phyloP scores from a whole-genome alignment of 495 filamentous ascomycete genomes.

The Wilcoxina mikolae region DNA sequence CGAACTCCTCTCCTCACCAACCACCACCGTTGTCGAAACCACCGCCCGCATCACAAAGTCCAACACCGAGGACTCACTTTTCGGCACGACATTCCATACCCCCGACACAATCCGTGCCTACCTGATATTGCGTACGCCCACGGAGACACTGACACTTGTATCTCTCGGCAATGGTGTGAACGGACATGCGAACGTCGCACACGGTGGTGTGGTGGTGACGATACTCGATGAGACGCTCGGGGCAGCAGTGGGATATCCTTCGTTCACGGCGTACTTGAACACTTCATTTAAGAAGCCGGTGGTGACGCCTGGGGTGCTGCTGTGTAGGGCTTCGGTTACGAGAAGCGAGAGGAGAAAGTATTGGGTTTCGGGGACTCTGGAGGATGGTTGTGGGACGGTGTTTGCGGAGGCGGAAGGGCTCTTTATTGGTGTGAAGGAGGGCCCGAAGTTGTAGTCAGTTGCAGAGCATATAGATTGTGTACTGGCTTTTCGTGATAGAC shows the following conservation, averaged over 20 bases:
- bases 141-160: neutral
- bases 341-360: constrained; percentile 36
- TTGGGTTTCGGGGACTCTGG: constrained; percentile 33
- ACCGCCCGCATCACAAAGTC: constrained; percentile 34
- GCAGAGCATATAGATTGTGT: neutral
- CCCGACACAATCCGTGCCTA: constrained; percentile 28
- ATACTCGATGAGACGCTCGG: constrained; percentile 41
- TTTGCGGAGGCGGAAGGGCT: constrained; percentile 36
- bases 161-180: neutral
- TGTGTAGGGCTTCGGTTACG: constrained; percentile 12
- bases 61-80: constrained; percentile 39
- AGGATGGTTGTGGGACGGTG: constrained; percentile 31
- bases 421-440: constrained; percentile 31
- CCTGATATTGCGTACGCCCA: neutral
- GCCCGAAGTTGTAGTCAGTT: neutral
- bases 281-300: constrained; percentile 42
- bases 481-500: neutral
- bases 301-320: neutral
- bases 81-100: constrained; percentile 42
- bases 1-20: constrained; percentile 1
- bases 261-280: constrained; percentile 46
- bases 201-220: constrained; percentile 47
- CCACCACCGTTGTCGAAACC: constrained; percentile 30
- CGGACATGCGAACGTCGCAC: constrained; percentile 32
- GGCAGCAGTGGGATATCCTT: constrained; percentile 13